Conservation (phyloP, 306 rosid species). For the Medicago lupulina region DNA sequence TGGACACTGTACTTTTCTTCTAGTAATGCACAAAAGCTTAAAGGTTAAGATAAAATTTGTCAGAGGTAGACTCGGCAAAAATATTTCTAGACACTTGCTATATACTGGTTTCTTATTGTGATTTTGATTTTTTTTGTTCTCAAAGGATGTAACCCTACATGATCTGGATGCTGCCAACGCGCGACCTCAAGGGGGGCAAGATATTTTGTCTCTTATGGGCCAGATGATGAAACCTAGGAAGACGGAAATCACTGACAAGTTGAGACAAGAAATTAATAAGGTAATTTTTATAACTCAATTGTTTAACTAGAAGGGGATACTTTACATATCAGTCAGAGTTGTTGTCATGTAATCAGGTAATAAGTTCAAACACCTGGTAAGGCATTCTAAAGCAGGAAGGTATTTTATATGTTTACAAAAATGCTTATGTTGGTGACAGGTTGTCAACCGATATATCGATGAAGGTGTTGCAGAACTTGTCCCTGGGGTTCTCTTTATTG, state of each 20-base stretch:
- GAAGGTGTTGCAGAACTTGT: slow-evolving; percentile 99
- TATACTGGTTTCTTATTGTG: slow-evolving; percentile 22
- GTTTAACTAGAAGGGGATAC: slow-evolving; percentile 13
- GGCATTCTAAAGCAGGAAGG: background rate
- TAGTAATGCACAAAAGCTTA: background rate
- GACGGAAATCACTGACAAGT: slow-evolving; percentile 92
- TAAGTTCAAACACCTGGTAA: background rate
- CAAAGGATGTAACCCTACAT: slow-evolving; percentile 91
- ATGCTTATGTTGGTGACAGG: slow-evolving; percentile 57
- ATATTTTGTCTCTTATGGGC: slow-evolving; percentile 93
- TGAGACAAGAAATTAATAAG: slow-evolving; percentile 92
- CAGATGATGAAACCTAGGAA: slow-evolving; percentile 99
- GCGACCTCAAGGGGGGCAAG: slow-evolving; percentile 98
- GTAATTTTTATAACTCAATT: slow-evolving; percentile 46
- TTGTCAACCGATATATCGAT: slow-evolving; percentile 90
- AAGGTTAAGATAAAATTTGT: slow-evolving; percentile 7
- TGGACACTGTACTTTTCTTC: background rate
- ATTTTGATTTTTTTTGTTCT: slow-evolving; percentile 26
- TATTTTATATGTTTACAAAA: slow-evolving; percentile 10
- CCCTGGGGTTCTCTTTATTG: slow-evolving; percentile 93
- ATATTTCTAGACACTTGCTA: slow-evolving; percentile 6
- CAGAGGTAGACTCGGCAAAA: slow-evolving; percentile 14
- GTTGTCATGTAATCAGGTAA: background rate
- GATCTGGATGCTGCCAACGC: slow-evolving; percentile 92
- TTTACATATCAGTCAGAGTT: background rate